Conservation (phyloP, 2,329 filamentous ascomycete genomes). For the Cordyceps militaris region DNA sequence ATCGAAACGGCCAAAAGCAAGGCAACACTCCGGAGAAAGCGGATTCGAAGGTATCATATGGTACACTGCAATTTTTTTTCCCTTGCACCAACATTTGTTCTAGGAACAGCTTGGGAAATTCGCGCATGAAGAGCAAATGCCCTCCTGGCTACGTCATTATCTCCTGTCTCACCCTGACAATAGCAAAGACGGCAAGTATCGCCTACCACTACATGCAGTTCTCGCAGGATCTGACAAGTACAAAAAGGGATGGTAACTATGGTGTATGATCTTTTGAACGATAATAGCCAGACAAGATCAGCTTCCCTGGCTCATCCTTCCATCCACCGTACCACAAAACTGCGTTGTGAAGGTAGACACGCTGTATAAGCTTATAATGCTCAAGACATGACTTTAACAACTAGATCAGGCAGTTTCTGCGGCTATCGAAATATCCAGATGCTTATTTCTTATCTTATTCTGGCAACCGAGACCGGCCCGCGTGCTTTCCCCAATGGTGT, state of each 20-base stretch:
- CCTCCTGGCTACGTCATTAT: constrained; percentile 56
- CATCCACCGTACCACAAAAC: constrained; percentile 74
- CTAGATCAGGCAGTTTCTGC: constrained; percentile 68
- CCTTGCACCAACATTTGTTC: not conserved
- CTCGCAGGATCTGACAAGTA: constrained; percentile 29
- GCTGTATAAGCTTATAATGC: not conserved
- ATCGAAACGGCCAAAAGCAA: not conserved
- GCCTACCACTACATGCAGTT: not conserved
- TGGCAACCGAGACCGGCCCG: constrained; percentile 47
- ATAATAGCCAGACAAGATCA: constrained; percentile 53
- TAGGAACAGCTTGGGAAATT: constrained; percentile 58
- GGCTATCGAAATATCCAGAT: constrained; percentile 95
- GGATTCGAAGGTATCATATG: constrained; percentile 17
- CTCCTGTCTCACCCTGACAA: constrained; percentile 53
- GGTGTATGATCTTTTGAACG: constrained; percentile 55
- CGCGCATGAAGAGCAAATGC: constrained; percentile 69
- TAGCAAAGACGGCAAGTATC: constrained; percentile 40
- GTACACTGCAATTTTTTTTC: not conserved
- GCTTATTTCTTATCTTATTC: constrained; percentile 71
- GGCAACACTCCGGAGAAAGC: constrained; percentile 30
- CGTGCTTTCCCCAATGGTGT: constrained; percentile 53
- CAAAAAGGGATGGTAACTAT: constrained; percentile 51
- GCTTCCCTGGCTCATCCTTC: constrained; percentile 74
- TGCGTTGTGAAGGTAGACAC: constrained; percentile 60
- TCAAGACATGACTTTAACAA: not conserved